Base-by-base conservation (phyloP, 192 early-diverging fungal species). In the Linnemannia schmuckeri region DNA sequence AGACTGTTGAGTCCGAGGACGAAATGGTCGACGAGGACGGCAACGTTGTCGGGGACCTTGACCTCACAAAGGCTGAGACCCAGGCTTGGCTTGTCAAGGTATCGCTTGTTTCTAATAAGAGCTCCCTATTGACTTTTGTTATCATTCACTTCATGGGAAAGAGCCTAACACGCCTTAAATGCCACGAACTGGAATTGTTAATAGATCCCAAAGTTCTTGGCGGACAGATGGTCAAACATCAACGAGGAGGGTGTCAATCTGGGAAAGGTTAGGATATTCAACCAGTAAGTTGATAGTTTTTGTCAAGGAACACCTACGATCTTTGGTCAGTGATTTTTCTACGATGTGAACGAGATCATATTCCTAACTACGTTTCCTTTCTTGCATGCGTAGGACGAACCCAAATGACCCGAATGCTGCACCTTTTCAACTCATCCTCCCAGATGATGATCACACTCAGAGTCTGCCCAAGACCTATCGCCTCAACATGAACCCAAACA, bases 61-160 rank as follows among this genome's bases (percentile, higher is more conserved):
- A 94, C 72, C 84, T 96, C 79, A 87, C 92, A 27, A 91, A 93
- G 40, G 81, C 93, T 17, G 92, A 89, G 3, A 94, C 91, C 68
- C 96, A 97, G 85, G 94, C 96, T 24, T 98, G 97, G 97, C 93
- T 98, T 12, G 97, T 98, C 46, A 99, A 99, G 86, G 92, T 91
- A 89, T 52, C 20, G 49, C 5, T 66, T 66, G 10, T 13, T 66
- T 13, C 27, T 30, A 66, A 2, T 27, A 6, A 8, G 35, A 41
- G 12, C 46, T 13, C 15, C 35, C 12, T 6, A 18, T 55, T 27
- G n/a, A 57, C 17, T 0, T 18, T 57, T 24, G n/a, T 22, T 57
- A 57, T 57, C 10, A 24, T 57, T n/a, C 17, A 18, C 55, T 52
- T 18, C 17, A 52, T 18, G 49, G 18, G 49, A 52, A 73, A 6